These are phyloP conservation scores for Breynia disticha DNA, from an alignment of 441 rosid genomes.

Conservation along the genomic window DNA sequence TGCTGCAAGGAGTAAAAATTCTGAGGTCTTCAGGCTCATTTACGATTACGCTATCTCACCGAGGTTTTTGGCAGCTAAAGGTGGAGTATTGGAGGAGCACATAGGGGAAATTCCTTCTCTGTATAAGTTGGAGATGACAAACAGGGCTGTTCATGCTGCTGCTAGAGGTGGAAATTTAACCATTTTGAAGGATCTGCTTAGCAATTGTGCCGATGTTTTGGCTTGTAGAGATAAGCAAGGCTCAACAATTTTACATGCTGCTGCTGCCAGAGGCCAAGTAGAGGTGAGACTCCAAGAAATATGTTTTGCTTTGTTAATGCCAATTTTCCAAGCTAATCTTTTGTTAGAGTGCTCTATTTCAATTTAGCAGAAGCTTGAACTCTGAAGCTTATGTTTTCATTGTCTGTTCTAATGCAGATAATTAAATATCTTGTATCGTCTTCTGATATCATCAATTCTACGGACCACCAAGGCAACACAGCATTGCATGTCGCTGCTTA, in stretches of 20 bases:
- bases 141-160: conserved; percentile 76
- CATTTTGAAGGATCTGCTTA: conserved; percentile 48
- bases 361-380: neutral
- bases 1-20: conserved; percentile 65
- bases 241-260: conserved; percentile 76
- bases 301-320: neutral
- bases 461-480: conserved; percentile 68
- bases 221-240: conserved; percentile 61
- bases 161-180: conserved; percentile 70
- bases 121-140: conserved; percentile 65
- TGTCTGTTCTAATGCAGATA: conserved; percentile 35
- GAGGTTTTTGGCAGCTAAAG: conserved; percentile 45
- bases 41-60: conserved; percentile 62
- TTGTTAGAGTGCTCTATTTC: neutral
- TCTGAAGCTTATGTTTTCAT: conserved; percentile 1
- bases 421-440: conserved; percentile 50
- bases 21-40: conserved; percentile 48
- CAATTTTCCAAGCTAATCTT: neutral
- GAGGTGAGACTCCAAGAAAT: conserved; percentile 30
- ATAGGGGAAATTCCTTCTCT: conserved; percentile 49
- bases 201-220: conserved; percentile 41
- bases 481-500: conserved; percentile 69
- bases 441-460: conserved; percentile 35
- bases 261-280: conserved; percentile 72
- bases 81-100: conserved; percentile 40